A percentile compares a stretch with the other conserved stretches of the same genome.
phyloP scores from a whole-genome alignment of 345 rosid species.

The Citropsis articulata region DNA sequence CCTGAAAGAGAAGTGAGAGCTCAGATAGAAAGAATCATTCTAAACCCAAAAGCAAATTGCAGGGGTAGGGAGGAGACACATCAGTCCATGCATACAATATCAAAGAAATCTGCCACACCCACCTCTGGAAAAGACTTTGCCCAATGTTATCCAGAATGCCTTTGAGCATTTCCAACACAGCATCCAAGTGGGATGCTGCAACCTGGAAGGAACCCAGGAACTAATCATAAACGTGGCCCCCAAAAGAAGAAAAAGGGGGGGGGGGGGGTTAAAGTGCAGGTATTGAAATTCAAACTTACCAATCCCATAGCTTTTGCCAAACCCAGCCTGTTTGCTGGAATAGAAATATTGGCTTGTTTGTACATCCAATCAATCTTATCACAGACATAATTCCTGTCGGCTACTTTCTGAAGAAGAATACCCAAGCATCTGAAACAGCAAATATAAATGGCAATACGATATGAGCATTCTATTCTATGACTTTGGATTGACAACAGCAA shows the following conservation, averaged over 20 bases:
- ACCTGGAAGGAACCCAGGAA: slow-evolving; percentile 52
- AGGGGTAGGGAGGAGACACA: not conserved
- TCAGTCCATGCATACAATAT: not conserved
- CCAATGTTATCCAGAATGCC: slow-evolving; percentile 78
- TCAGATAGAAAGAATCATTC: not conserved
- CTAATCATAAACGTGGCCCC: slow-evolving; percentile 9
- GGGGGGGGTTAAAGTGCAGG: not conserved
- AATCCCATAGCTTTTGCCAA: slow-evolving; percentile 97
- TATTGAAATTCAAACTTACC: slow-evolving; percentile 40
- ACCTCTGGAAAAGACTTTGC: slow-evolving; percentile 85
- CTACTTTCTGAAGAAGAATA: slow-evolving; percentile 88
- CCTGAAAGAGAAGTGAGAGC: not conserved
- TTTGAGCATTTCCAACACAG: slow-evolving; percentile 90
- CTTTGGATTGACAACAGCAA: not conserved
- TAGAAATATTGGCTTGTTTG: slow-evolving; percentile 73
- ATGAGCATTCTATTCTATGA: not conserved
- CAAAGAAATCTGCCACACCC: slow-evolving; percentile 14
- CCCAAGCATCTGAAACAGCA: slow-evolving; percentile 74
- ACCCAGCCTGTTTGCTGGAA: slow-evolving; percentile 92
- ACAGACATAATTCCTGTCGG: slow-evolving; percentile 73
- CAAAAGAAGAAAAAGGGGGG: not conserved
- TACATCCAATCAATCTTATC: slow-evolving; percentile 91
- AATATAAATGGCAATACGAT: slow-evolving; percentile 14
- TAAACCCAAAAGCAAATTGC: not conserved
- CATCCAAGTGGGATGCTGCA: slow-evolving; percentile 95